A percentile compares a stretch with the other conserved stretches of the same genome.
Evolutionary conservation across 1,284 basidiomycete genomes (phyloP).

Genomic region (Ganoderma lucidum): DNA sequence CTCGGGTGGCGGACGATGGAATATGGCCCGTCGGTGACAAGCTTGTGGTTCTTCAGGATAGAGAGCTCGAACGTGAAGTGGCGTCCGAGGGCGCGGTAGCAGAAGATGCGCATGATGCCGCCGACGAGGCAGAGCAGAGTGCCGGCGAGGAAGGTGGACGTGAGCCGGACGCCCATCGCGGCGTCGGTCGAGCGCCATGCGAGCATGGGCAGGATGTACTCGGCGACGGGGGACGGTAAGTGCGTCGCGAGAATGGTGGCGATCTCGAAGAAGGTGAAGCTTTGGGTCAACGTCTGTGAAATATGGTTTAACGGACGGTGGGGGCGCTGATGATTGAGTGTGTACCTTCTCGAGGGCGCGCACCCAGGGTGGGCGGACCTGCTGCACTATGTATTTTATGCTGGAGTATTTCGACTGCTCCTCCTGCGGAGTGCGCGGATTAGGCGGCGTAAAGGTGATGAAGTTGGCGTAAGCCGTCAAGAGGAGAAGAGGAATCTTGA

Average conservation of each 20-base stretch:
- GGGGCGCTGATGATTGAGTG: no score
- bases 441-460: slow-evolving; percentile 30
- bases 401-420: slow-evolving; percentile 28
- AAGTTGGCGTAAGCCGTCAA: slow-evolving; percentile 27
- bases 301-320: background rate
- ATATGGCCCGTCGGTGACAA: slow-evolving; percentile 38
- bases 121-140: slow-evolving; percentile 26
- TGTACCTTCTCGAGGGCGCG: slow-evolving; percentile 28
- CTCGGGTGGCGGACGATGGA: slow-evolving; percentile 37
- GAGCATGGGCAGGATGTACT: slow-evolving; percentile 17
- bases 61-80: slow-evolving; percentile 39
- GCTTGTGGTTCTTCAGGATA: slow-evolving; percentile 31
- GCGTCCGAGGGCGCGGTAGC: slow-evolving; percentile 35
- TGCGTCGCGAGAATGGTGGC: slow-evolving; percentile 24
- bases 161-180: slow-evolving; percentile 27
- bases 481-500: slow-evolving; percentile 27
- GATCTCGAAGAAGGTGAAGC: slow-evolving; percentile 25
- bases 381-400: slow-evolving; percentile 26
- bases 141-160: slow-evolving; percentile 29
- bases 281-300: slow-evolving; percentile 25
- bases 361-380: slow-evolving; percentile 30
- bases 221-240: slow-evolving; percentile 9
- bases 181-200: slow-evolving; percentile 21
- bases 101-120: slow-evolving; percentile 30
- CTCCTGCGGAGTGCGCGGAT: slow-evolving; percentile 22